A percentile compares a stretch with the other conserved stretches of the same genome.
These are phyloP conservation scores for Purpureocillium takamizusanense DNA, from an alignment of 2,329 filamentous ascomycete genomes.

Conservation along the genomic window DNA sequence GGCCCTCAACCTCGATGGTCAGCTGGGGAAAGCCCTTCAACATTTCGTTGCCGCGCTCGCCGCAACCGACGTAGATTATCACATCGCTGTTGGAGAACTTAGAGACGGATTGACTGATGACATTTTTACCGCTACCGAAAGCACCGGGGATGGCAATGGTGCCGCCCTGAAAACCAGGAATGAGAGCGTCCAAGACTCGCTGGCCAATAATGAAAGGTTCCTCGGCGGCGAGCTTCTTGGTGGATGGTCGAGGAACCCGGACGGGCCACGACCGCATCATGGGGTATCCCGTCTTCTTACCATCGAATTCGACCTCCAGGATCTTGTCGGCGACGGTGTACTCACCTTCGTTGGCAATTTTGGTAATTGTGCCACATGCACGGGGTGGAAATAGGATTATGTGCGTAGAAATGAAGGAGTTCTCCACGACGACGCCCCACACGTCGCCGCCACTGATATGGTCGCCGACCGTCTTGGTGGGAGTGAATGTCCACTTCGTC, in stretches of 20 bases:
- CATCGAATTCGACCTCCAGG: conserved; percentile 93
- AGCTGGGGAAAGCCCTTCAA: conserved; percentile 99
- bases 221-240: conserved; percentile 83
- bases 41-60: conserved; percentile 96
- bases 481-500: conserved; percentile 96
- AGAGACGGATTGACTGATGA: conserved; percentile 96
- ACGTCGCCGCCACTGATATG: conserved; percentile 95
- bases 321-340: conserved; percentile 94
- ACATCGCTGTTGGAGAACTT: conserved; percentile 99
- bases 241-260: conserved; percentile 85
- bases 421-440: conserved; percentile 91
- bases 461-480: conserved; percentile 86
- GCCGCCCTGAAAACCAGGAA: conserved; percentile 92
- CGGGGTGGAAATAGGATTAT: conserved; percentile 87
- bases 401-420: conserved; percentile 89
- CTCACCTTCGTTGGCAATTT: conserved; percentile 78
- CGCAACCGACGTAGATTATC: conserved; percentile 89
- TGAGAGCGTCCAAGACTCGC: conserved; percentile 90
- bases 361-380: conserved; percentile 84
- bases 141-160: conserved; percentile 97
- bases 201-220: conserved; percentile 94
- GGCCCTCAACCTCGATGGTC: conserved; percentile 85
- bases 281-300: conserved; percentile 83
- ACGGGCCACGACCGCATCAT: conserved; percentile 99
- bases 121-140: conserved; percentile 98